Conservation (phyloP, 176 grass and related monocot species). For the Musa acuminata region DNA sequence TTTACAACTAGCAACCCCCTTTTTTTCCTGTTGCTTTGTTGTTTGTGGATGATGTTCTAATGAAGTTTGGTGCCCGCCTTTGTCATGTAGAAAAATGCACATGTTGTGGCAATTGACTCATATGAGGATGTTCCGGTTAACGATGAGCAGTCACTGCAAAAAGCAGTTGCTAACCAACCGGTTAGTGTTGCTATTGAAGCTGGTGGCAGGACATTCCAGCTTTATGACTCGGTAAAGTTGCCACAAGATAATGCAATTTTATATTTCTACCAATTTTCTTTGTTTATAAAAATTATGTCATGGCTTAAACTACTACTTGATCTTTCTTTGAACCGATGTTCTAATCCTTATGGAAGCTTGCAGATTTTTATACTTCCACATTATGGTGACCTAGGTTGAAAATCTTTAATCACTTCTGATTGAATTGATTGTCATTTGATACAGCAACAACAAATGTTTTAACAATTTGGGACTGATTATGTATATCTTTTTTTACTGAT, state of each 20-base stretch:
- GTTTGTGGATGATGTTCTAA: neutral
- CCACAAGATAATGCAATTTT: neutral
- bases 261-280: too few relatives aligned
- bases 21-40: neutral
- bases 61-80: neutral
- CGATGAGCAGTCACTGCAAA: slow-evolving; percentile 32
- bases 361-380: too few relatives aligned
- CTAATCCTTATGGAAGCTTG: too few relatives aligned
- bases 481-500: too few relatives aligned
- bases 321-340: too few relatives aligned
- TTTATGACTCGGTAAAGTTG: slow-evolving; percentile 35
- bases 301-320: neutral
- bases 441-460: too few relatives aligned
- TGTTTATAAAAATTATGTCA: neutral
- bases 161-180: slow-evolving; percentile 32
- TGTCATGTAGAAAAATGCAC: slow-evolving; percentile 22
- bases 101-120: slow-evolving; percentile 26
- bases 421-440: too few relatives aligned
- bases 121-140: slow-evolving; percentile 25
- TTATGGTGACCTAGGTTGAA: too few relatives aligned
- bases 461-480: too few relatives aligned
- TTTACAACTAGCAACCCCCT: neutral
- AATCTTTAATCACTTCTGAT: too few relatives aligned
- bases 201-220: slow-evolving; percentile 16
- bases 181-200: slow-evolving; percentile 43